A percentile compares a stretch with the other conserved stretches of the same genome.
Conservation (phyloP, 257 asterid genomes). For the Solanum sitiens region DNA sequence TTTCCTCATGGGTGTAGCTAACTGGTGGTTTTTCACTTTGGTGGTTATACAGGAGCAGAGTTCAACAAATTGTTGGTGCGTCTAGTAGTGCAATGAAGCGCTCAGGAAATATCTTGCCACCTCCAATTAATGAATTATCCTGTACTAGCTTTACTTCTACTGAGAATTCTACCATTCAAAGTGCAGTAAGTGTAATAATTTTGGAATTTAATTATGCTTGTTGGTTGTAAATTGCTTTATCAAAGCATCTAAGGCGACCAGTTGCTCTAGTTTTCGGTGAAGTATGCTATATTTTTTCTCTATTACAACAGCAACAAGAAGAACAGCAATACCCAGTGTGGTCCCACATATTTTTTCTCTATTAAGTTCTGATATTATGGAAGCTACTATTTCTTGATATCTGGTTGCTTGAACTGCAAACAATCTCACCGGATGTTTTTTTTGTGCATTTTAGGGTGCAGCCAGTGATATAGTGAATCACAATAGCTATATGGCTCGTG, state of each 20-base stretch:
- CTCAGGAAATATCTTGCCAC: constrained; percentile 67
- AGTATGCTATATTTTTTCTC: neutral
- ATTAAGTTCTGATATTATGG: neutral
- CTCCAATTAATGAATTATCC: constrained; percentile 44
- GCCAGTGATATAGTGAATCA: constrained; percentile 20
- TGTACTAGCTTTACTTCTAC: constrained; percentile 21
- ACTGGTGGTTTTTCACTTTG: constrained; percentile 6
- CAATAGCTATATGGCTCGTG: constrained; percentile 10
- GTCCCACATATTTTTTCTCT: neutral
- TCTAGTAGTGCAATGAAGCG: constrained; percentile 39
- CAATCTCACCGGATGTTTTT: neutral
- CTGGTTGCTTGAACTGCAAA: neutral
- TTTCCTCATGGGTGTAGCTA: neutral
- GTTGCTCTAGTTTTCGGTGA: neutral
- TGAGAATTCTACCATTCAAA: constrained; percentile 33
- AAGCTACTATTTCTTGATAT: neutral
- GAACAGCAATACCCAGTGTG: neutral
- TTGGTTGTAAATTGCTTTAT: neutral
- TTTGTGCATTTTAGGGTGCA: constrained; percentile 7
- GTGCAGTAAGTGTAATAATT: constrained; percentile 36
- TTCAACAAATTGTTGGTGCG: constrained; percentile 82
- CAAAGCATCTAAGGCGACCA: neutral
- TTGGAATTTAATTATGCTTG: neutral
- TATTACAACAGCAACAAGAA: neutral
- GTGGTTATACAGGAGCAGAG: constrained; percentile 57